Percentiles rank a stretch among this genome's conserved stretches.
These are phyloP conservation scores for Irpex sp. DNA, from an alignment of 1,284 basidiomycete species.

Conservation along the genomic window DNA sequence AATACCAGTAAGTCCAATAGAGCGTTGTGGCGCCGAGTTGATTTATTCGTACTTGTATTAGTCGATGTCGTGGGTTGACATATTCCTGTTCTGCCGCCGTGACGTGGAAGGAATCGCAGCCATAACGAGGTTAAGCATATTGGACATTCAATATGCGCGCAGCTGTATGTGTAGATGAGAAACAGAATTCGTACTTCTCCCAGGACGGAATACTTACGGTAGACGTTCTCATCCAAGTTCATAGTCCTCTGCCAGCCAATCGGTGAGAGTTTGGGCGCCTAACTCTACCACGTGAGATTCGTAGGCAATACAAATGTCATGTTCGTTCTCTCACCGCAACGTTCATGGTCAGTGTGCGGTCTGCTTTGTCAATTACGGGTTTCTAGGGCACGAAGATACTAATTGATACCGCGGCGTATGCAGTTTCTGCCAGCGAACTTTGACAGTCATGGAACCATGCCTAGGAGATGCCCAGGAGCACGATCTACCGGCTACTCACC, in stretches of 20 bases:
- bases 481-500: too few species aligned
- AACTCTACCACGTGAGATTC: not conserved
- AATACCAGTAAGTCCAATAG: not conserved
- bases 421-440: not conserved
- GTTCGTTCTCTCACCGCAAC: not conserved
- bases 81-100: not conserved
- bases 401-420: not conserved
- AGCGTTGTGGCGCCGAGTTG: not conserved
- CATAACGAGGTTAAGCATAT: not conserved
- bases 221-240: not conserved
- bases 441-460: not conserved
- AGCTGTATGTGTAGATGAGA: not conserved
- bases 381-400: not conserved
- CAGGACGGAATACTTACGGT: not conserved
- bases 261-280: not conserved
- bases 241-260: not conserved
- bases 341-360: not conserved
- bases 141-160: not conserved
- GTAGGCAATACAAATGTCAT: too few species aligned
- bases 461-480: too few species aligned
- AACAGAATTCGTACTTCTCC: not conserved
- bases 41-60: not conserved
- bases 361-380: not conserved
- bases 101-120: not conserved
- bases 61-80: not conserved